A percentile compares a stretch with the other conserved stretches of the same genome.
Evolutionary conservation across 108 stramenopile genomes (phyloP).

Genomic region (Parietichytrium sp.): DNA sequence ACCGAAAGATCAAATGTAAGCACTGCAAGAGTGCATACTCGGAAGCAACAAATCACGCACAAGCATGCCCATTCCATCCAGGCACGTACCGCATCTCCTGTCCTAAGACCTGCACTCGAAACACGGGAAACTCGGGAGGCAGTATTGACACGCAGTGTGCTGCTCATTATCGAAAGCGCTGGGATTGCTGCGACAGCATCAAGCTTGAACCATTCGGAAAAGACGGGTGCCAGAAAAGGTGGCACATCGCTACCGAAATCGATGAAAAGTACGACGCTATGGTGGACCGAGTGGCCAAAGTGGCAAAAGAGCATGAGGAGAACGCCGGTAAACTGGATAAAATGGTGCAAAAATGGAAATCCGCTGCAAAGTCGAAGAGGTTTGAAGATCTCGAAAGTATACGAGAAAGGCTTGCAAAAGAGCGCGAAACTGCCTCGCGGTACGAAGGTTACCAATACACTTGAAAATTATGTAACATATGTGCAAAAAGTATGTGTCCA

Average conservation of each 20-base stretch:
- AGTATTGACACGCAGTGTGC: not conserved
- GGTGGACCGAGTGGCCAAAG: too few relatives aligned
- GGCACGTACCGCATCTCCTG: not conserved
- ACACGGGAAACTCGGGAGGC: not conserved
- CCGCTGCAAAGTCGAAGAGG: too few relatives aligned
- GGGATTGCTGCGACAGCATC: slow-evolving; percentile 27
- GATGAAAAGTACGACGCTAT: too few relatives aligned
- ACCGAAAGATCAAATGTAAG: not conserved
- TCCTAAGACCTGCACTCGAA: not conserved
- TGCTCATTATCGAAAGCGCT: not conserved
- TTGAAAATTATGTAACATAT: too few relatives aligned
- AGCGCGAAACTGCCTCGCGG: too few relatives aligned
- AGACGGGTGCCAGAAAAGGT: not conserved
- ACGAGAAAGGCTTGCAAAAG: too few relatives aligned
- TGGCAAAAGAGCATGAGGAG: too few relatives aligned
- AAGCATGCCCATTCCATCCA: slow-evolving; percentile 11
- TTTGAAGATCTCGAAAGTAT: too few relatives aligned
- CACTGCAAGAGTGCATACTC: not conserved
- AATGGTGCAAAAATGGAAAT: too few relatives aligned
- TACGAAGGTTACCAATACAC: too few relatives aligned
- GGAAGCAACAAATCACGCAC: not conserved
- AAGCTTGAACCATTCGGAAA: not conserved
- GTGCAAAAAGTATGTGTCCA: too few relatives aligned
- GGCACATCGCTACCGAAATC: slow-evolving; percentile 16
- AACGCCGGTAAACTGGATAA: too few relatives aligned